Evolutionary conservation across 2,329 filamentous ascomycete species (phyloP), one percentile per base, ranked within the genome.

Genomic region (Talaromyces sp.): DNA sequence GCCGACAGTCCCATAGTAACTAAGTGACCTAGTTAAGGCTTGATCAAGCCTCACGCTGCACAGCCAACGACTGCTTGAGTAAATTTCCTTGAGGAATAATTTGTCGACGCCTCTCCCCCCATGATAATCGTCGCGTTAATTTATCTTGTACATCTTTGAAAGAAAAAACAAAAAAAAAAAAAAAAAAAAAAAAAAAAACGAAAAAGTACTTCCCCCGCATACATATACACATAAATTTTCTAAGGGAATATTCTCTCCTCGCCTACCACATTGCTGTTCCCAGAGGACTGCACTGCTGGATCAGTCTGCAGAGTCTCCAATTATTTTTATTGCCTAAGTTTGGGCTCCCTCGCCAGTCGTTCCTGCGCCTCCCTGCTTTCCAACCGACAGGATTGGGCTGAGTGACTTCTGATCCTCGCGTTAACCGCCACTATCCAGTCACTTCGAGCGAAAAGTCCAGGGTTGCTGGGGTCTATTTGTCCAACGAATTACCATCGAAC

Each of bases 271-370:
- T 16, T 11, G 21, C 11, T 37, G 23, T 12, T 40, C 16, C 18
- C 37, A 39, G 25, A 40, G 14, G 42, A n/a, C 42, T 52, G 58
- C 44, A n/a, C 42, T 52, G 58, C 44, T 39, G 58, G 31, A 60
- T 40, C 44, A 39, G 33, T 52, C 37, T 68, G 66, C 40, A n/a
- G 18, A 31, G 44, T 40, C 18, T 67, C 66, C 40, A n/a, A 18
- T 46, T 23, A 35, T 40, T 57, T 31, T 58, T 44, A 33, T 50
- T 50, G 46, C 46, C 28, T n/a, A 1, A 52, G 28, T 33, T 14
- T 54, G n/a, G 9, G 28, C 48, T 57, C n/a, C n/a, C n/a, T n/a
- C 39, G 39, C 18, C 44, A 56, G 42, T 52, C 25, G 58, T 55
- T 42, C 16, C n/a, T 50, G 58, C 58, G 21, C 21, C 37, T 35